Base-by-base conservation (phyloP, 768 basidiomycete species). In the Tulasnella sp. region DNA sequence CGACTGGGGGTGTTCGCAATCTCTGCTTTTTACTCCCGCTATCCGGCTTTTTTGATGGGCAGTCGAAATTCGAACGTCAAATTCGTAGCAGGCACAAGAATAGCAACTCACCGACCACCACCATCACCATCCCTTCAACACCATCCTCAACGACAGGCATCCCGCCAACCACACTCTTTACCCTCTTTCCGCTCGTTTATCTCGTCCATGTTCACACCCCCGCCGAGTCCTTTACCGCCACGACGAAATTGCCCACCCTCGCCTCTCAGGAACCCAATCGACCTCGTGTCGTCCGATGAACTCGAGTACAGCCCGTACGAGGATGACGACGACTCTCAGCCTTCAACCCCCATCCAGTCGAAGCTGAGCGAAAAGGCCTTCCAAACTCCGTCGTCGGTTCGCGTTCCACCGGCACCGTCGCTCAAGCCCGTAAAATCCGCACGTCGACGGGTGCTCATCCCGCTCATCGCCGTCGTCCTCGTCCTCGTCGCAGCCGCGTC, bases 151-250 rank as follows among this genome's bases (percentile, higher is more conserved):
- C 47, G 2, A 52, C 47, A 1, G 47, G 47, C 47, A 52, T 26
- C 47, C 47, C 47, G 47, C 47, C 47, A 11, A 52, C 47, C 47
- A 52, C 47, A 52, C 26, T 52, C 47, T 52, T 52, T 52, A 52
- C 47, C 26, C 47, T 52, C 47, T 52, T 26, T 52, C n/a, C 47
- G 19, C 19, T 52, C 67, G 12, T 42, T 44, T 68, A 39, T 9
- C 17, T n/a, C 40, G 37, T 32, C 41, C 42, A 69, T 69, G 68
- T 69, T 69, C 47, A 69, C 68, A 29, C 68, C 68, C n/a, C 68
- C 68, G 2, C 68, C 68, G 32, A 69, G 68, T 37, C 68, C 68
- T 3, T n/a, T 69, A 14, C 68, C 26, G n/a, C 41, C 66, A 41
- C 29, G 37, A 42, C 19, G 37, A 42, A 67, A 67, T 34, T 37